Evolutionary conservation across 192 early-diverging fungal species (phyloP), one percentile per base, ranked within the genome.

Genomic region (Piromyces sp.): DNA sequence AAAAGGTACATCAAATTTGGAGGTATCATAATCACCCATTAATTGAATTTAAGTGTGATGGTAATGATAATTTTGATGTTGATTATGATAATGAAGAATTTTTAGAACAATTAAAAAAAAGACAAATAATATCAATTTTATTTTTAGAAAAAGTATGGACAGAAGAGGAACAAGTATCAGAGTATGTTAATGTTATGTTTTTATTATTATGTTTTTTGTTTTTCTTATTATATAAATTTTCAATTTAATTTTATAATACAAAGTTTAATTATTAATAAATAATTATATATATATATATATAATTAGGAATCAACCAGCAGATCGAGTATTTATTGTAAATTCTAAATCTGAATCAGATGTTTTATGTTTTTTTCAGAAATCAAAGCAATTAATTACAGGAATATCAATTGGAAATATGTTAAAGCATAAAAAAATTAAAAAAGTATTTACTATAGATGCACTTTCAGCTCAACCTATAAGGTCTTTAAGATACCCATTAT

Each of bases 1-100:
- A 90, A 87, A 28, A 80, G 88, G 29, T 29, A 29, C 12, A 68
- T n/a, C 2, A 68, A 68, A 17, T 68, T 4, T 68, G 51, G 51
- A n/a, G 51, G n/a, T 68, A 68, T 68, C 22, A 68, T 68, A 68
- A 68, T 9, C 51, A n/a, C 9, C 51, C 22, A 7, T 68, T 68
- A 68, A 22, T 5, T n/a, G 51, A 68, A 68, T 68, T 68, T 68
- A 68, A 68, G 22, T 68, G 51, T 68, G 26, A n/a, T 68, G 51
- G n/a, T 68, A 68, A 68, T n/a, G 51, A 68, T 68, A n/a, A n/a
- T 68, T 68, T 68, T 68, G 51, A 68, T 68, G 51, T 68, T 68
- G 26, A 68, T n/a, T 68, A 68, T n/a, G 51, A 68, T n/a, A n/a
- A 68, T 68, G 51, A 68, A n/a, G 51, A 68, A 68, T n/a, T 68